phyloP scores from a whole-genome alignment of 371 early-diverging fungal species.

The Mortierella sp. region DNA sequence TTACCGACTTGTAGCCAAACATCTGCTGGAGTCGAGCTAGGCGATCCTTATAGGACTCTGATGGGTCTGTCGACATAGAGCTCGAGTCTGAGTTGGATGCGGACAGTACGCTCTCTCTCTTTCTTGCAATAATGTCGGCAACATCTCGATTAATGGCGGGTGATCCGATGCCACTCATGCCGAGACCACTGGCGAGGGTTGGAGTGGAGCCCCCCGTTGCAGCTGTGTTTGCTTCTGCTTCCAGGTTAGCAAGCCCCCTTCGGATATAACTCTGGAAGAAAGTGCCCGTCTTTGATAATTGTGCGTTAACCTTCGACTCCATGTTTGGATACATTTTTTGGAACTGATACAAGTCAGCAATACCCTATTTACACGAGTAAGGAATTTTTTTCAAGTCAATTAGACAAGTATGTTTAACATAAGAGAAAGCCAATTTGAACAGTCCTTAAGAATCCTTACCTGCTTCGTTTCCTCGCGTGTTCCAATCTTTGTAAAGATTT shows the following conservation, averaged over 20 bases:
- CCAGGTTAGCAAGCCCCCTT: slow-evolving; percentile 73
- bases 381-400: neutral
- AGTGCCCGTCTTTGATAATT: slow-evolving; percentile 71
- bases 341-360: slow-evolving; percentile 81
- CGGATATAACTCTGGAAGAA: slow-evolving; percentile 88
- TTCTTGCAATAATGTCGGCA: slow-evolving; percentile 28
- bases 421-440: neutral
- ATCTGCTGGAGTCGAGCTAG: slow-evolving; percentile 71
- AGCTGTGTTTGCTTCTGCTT: slow-evolving; percentile 68
- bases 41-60: slow-evolving; percentile 59
- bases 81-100: slow-evolving; percentile 18
- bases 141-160: slow-evolving; percentile 15
- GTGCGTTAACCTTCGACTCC: slow-evolving; percentile 71
- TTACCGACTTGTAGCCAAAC: slow-evolving; percentile 66
- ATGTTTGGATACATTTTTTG: slow-evolving; percentile 77
- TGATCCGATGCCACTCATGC: slow-evolving; percentile 11
- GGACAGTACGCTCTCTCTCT: slow-evolving; percentile 45
- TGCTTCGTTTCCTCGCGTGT: slow-evolving; percentile 82
- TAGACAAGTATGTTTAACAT: neutral
- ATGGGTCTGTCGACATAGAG: slow-evolving; percentile 19
- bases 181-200: neutral
- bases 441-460: slow-evolving; percentile 36
- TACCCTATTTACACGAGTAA: slow-evolving; percentile 62
- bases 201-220: slow-evolving; percentile 17
- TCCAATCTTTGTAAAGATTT: slow-evolving; percentile 81